Evolutionary conservation across 2,329 filamentous ascomycete genomes (phyloP), one percentile per base, ranked within the genome.

Genomic region (Ophiosphaerella korrae): DNA sequence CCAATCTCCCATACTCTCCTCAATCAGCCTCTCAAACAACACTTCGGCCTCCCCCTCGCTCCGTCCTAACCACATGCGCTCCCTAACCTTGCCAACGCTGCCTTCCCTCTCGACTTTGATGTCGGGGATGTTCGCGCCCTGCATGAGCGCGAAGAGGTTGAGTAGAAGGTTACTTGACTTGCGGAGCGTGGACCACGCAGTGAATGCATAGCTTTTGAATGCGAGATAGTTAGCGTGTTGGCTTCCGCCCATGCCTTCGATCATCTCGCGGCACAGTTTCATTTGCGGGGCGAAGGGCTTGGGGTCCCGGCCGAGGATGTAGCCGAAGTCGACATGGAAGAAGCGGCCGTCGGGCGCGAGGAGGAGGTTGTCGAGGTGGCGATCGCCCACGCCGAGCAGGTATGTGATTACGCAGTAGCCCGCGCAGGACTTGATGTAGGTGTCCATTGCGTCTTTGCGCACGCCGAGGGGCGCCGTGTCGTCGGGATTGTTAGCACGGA

Each of bases 341-440:
- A 99, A 99, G 74, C 95, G 91, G 4, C 85, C 94, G 61, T 92
- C 88, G 1, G 94, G 92, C 0, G 92, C 85, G 5, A 99, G 84
- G 23, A 99, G 85, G 1, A 99, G 84, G 66, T 99, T 99, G 72
- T 99, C 94, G 2, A 97, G 82, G 75, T 99, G 94, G 1, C 94
- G 87, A 71, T 99, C 94, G 16, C 94, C 94, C 2, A 99, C 94
- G 29, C 94, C 95, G 11, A 99, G 84, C 13, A 99, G 89, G 73
- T 99, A 99, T 0, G 95, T 99, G 62, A 99, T 97, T 12, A 99
- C 94, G 73, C 94, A 97, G 76, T 99, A 99, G 31, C 94, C 94
- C 0, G 94, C 94, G 68, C 94, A 97, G 0, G 92, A 96, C 70
- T 92, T 93, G 68, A 97, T 87, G 70, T 96, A 99, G 1, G 88